These are phyloP conservation scores for Fraxinus paxiana DNA, from an alignment of 305 asterid species.

Conservation along the genomic window DNA sequence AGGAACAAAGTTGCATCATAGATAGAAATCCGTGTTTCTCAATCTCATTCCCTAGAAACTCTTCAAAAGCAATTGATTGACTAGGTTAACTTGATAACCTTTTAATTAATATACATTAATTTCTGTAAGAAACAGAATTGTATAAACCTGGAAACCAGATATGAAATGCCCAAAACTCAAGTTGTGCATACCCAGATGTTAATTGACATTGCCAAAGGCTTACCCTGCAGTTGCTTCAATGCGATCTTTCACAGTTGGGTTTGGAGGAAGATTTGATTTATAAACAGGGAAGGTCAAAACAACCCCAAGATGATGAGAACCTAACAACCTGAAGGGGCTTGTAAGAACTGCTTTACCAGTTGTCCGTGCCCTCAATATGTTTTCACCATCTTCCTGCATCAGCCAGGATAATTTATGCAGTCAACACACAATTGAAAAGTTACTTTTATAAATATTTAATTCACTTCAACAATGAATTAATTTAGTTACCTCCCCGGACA, in stretches of 20 bases:
- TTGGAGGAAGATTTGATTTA: slow-evolving; percentile 52
- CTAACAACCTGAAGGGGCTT: slow-evolving; percentile 75
- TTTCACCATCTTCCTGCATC: slow-evolving; percentile 87
- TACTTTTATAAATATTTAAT: neutral
- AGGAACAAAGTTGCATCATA: neutral
- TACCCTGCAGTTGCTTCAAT: slow-evolving; percentile 83
- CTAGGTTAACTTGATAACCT: neutral
- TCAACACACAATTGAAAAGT: slow-evolving; percentile 2
- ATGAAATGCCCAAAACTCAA: neutral
- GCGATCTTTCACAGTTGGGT: slow-evolving; percentile 66
- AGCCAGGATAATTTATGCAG: slow-evolving; percentile 17
- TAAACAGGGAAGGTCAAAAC: slow-evolving; percentile 92
- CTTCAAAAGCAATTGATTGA: neutral
- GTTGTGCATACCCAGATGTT: neutral
- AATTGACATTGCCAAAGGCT: slow-evolving; percentile 18
- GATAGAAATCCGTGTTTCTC: neutral
- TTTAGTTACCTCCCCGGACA: slow-evolving; percentile 86
- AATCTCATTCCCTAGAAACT: neutral
- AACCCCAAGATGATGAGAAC: slow-evolving; percentile 81
- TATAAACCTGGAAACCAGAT: neutral
- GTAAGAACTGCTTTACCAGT: slow-evolving; percentile 97
- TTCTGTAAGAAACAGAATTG: neutral
- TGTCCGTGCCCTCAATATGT: slow-evolving; percentile 78
- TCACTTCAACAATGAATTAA: neutral
- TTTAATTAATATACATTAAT: neutral